These are phyloP conservation scores for Trypanosoma theileri DNA, from an alignment of 208 protist species.

Conservation along the genomic window DNA sequence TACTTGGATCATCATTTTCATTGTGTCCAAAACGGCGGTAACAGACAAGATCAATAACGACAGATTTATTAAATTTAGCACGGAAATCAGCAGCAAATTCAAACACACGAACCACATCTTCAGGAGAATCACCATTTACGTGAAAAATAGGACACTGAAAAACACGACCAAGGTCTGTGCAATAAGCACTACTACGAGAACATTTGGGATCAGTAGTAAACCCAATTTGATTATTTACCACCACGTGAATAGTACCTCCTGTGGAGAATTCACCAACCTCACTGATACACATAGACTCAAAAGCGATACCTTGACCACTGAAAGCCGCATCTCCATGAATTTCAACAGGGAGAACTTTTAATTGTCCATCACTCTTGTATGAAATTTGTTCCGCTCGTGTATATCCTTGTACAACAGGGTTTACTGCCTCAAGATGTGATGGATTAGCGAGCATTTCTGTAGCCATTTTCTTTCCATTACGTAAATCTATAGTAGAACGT, in stretches of 20 bases:
- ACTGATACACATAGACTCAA: slow-evolving; percentile 96
- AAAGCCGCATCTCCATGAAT: slow-evolving; percentile 99
- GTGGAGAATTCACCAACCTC: slow-evolving; percentile 93
- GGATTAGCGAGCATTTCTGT: slow-evolving; percentile 98
- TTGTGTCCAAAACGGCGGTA: slow-evolving; percentile 97
- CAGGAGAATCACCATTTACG: slow-evolving; percentile 97
- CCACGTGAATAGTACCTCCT: slow-evolving; percentile 98
- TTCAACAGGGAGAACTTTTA: slow-evolving; percentile 87
- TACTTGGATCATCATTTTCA: slow-evolving; percentile 97
- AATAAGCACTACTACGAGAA: slow-evolving; percentile 96
- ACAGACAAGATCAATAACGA: slow-evolving; percentile 97
- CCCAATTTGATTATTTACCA: slow-evolving; percentile 99
- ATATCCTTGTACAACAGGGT: slow-evolving; percentile 98
- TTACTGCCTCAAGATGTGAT: slow-evolving; percentile 99
- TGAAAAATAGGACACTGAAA: slow-evolving; percentile 96
- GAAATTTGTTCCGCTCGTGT: slow-evolving; percentile 93
- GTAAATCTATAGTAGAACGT: slow-evolving; percentile 61
- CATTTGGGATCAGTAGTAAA: slow-evolving; percentile 98
- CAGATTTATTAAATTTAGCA: slow-evolving; percentile 91
- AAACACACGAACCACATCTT: slow-evolving; percentile 92
- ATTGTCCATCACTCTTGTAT: slow-evolving; percentile 46
- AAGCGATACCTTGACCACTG: slow-evolving; percentile 96
- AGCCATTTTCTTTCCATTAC: slow-evolving; percentile 87
- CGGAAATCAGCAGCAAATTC: slow-evolving; percentile 93
- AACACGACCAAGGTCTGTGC: slow-evolving; percentile 96